Evolutionary conservation across 345 rosid genomes (phyloP).

Genomic region (Jatropha curcas): DNA sequence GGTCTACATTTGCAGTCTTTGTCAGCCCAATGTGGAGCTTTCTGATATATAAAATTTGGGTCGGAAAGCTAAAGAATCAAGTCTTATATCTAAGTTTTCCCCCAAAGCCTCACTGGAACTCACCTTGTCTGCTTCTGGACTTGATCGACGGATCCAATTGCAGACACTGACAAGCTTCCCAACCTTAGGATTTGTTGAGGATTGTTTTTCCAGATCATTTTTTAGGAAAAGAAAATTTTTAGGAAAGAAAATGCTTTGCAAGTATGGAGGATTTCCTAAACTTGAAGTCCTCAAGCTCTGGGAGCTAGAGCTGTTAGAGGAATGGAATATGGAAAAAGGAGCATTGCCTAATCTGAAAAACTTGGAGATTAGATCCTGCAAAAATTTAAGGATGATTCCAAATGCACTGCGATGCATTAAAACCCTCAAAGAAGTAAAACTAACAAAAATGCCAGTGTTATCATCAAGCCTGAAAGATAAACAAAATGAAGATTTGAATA

Average conservation of each 20-base stretch:
- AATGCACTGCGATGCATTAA: neutral
- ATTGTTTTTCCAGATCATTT: slow-evolving; percentile 15
- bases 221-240: too few relatives aligned
- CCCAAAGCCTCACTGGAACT: slow-evolving; percentile 20
- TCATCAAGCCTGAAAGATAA: neutral
- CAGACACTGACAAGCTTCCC: slow-evolving; percentile 20
- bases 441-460: neutral
- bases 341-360: neutral
- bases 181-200: slow-evolving; percentile 19
- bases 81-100: neutral
- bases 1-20: neutral
- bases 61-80: slow-evolving; percentile 5
- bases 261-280: slow-evolving; percentile 21
- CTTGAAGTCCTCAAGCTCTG: slow-evolving; percentile 1
- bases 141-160: slow-evolving; percentile 28
- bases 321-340: slow-evolving; percentile 2
- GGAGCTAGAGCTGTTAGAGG: neutral
- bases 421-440: neutral
- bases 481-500: neutral
- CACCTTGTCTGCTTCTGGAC: slow-evolving; percentile 7
- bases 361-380: neutral
- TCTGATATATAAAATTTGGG: slow-evolving; percentile 10
- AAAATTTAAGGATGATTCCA: neutral
- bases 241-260: slow-evolving; percentile 26
- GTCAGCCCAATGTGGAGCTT: slow-evolving; percentile 3